Evolutionary conservation across 2,329 filamentous ascomycete genomes (phyloP), one percentile per base, ranked within the genome.

Genomic region (Xylaria hypoxylon): DNA sequence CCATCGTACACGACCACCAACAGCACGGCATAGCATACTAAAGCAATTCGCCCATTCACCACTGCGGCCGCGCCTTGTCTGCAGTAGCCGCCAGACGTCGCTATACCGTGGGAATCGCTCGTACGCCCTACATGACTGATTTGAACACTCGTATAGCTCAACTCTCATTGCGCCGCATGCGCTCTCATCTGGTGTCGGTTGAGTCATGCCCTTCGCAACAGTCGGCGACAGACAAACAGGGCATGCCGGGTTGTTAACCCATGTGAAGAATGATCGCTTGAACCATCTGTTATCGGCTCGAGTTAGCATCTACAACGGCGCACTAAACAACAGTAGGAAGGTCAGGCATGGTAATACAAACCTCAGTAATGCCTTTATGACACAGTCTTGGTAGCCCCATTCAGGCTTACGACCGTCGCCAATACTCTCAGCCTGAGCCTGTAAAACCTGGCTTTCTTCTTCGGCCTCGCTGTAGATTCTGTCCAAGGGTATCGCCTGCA

Each of bases 1-100:
- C 96, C 96, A 99, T 75, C 96, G 89, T 26, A 97, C 94, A 68
- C 95, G 88, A 67, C 92, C 92, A 56, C 95, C 95, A 15, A 98
- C 89, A 4, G 96, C 96, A 67, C 95, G 89, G 83, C 95, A 98
- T 59, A 99, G 86, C 96, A 98, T 98, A 81, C 91, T 95, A 82
- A 99, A 99, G 85, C 94, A 97, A 81, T 97, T 98, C 71, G 93
- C 94, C 94, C 96, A 98, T 82, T 99, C 96, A 68, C 96, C 96
- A 68, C 91, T 91, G 72, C 96, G 90, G 40, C 96, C 96, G 72
- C 92, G 87, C 72, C 92, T 86, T 31, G 93, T 96, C 79, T 97
- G 92, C 48, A 99, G 83, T 67, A 98, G 81, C 57, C 94, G 90
- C 90, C 96, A 98, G 28, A 97, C 95, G 77, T 99, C 95, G 66